Percentiles rank a stretch among this genome's conserved stretches.
phyloP scores from a whole-genome alignment of 2,329 filamentous ascomycete species.

The Trichoderma polysporum region DNA sequence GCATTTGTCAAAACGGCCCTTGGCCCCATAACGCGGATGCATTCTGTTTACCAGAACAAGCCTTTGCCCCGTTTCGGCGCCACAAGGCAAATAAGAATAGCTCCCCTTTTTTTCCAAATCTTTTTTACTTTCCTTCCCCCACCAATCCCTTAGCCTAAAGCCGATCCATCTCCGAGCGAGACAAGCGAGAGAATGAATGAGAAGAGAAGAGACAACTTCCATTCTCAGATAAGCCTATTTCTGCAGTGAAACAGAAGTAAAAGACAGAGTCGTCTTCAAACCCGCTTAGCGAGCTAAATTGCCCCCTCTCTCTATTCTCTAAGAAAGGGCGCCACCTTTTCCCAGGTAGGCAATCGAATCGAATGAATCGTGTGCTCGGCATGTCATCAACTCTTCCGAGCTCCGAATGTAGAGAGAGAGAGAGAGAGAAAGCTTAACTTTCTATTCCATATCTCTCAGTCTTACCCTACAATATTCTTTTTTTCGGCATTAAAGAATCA shows the following conservation, averaged over 20 bases:
- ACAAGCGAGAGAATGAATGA: not conserved
- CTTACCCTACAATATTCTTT: not conserved
- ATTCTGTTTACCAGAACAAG: not conserved
- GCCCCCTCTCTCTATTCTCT: not conserved
- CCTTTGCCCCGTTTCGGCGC: not conserved
- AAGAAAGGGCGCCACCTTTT: not conserved
- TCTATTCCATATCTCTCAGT: not conserved
- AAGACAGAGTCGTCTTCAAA: not conserved
- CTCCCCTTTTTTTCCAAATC: not conserved
- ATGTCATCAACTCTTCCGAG: not conserved
- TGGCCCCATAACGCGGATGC: not conserved
- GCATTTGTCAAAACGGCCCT: not conserved
- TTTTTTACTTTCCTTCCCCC: not conserved
- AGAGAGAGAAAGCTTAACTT: not conserved
- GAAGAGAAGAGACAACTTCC: not conserved
- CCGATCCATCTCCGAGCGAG: slow-evolving; percentile 3
- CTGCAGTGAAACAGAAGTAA: too few species aligned
- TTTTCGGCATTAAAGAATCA: not conserved
- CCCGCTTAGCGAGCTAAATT: not conserved
- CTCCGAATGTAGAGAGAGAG: not conserved
- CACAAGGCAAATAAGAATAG: not conserved
- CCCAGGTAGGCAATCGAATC: not conserved
- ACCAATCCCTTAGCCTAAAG: too few species aligned
- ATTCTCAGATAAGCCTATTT: not conserved
- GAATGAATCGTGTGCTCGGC: not conserved